Evolutionary conservation across 352 stramenopile genomes (phyloP).

Genomic region (Pythium sp.): DNA sequence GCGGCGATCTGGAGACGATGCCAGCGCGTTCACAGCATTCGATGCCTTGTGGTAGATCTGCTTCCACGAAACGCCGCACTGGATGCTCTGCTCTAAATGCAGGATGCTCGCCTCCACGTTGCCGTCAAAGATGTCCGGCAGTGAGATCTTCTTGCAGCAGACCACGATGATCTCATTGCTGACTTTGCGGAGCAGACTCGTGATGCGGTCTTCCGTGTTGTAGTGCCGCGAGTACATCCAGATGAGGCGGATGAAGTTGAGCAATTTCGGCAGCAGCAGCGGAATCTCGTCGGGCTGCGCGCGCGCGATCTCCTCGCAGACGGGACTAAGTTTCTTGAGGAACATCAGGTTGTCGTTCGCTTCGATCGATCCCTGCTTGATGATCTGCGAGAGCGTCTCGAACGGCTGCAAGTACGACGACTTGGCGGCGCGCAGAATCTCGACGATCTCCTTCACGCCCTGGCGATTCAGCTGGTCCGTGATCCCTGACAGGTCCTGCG

Average conservation of each 20-base stretch:
- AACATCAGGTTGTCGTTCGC: constrained; percentile 95
- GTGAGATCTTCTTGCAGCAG: constrained; percentile 86
- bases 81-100: constrained; percentile 90
- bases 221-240: constrained; percentile 93
- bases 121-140: constrained; percentile 91
- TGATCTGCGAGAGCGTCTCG: constrained; percentile 90
- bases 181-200: constrained; percentile 91
- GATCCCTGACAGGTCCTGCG: constrained; percentile 91
- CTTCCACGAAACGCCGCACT: constrained; percentile 93
- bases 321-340: constrained; percentile 88
- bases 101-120: constrained; percentile 88
- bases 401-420: constrained; percentile 94
- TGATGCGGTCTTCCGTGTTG: constrained; percentile 94
- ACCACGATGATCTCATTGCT: constrained; percentile 94
- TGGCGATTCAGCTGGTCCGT: constrained; percentile 90
- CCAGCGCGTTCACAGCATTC: constrained; percentile 58
- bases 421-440: constrained; percentile 85
- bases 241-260: constrained; percentile 94
- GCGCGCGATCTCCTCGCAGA: constrained; percentile 86
- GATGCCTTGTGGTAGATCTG: constrained; percentile 75
- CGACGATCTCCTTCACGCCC: constrained; percentile 90
- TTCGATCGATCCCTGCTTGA: constrained; percentile 89
- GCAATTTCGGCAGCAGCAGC: constrained; percentile 86
- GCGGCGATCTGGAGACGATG: constrained; percentile 40
- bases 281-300: constrained; percentile 89